Base-by-base conservation (phyloP, 345 rosid species). In the Murraya paniculata region DNA sequence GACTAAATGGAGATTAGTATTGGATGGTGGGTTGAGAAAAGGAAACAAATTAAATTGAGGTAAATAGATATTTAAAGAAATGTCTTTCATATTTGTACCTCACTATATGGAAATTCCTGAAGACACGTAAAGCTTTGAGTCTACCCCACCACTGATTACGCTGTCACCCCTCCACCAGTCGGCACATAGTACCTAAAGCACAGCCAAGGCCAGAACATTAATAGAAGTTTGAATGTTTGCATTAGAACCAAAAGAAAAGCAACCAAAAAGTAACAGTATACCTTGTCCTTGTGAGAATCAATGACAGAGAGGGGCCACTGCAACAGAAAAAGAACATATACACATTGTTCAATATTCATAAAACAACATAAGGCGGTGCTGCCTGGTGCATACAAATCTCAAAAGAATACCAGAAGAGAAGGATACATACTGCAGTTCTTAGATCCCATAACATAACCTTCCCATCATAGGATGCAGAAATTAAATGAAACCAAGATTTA, bases 361-460 rank as follows among this genome's bases (percentile, higher is more conserved):
- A 21, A 36, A 22, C 33, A 27, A 41, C 27, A 35, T 50, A 74
- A 30, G 31, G 24, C 10, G n/a, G 38, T 55, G 67, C 45, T 58
- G 66, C 36, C 22, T 39, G 55, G 13, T 11, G 60, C 35, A 71
- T 9, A 31, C 3, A 38, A 35, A 14, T 56, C 16, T 21, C 45
- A 18, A 41, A 27, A 74, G 53, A 77, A 58, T 39, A 61, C 78
- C 69, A 9, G 10, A 79, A 73, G 33, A 41, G 22, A 59, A 69
- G 73, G 65, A 50, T 28, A 81, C 56, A 60, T 91, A 97, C 99
- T 85, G 98, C 98, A 57, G 99, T 97, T 86, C 99, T 93, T n/a
- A 94, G 87, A 90, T 94, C 99, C 99, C 99, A 97, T 73, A 94
- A 81, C 98, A 94, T 97, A 75, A 97, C 88, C 90, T 94, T 94